These are phyloP conservation scores for Phytophthora sojae DNA, from an alignment of 352 stramenopile genomes.

Conservation along the genomic window DNA sequence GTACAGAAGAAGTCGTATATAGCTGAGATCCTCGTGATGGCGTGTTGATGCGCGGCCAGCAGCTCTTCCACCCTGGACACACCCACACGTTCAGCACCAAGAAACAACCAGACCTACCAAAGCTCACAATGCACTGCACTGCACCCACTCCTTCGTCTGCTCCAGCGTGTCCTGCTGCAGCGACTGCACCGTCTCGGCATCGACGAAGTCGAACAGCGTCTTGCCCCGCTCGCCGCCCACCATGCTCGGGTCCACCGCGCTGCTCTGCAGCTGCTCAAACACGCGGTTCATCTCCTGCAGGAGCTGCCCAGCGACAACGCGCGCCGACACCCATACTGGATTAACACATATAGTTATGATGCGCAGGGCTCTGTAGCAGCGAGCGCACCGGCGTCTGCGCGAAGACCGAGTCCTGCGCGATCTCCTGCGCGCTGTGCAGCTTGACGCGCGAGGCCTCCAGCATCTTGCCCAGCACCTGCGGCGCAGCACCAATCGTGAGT, in stretches of 20 bases:
- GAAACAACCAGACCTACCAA: not conserved
- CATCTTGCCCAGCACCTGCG: conserved; percentile 70
- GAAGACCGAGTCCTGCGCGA: conserved; percentile 63
- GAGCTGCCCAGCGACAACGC: conserved; percentile 42
- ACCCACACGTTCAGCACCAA: not conserved
- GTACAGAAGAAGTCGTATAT: conserved; percentile 76
- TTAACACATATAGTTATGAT: not conserved
- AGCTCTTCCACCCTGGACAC: conserved; percentile 71
- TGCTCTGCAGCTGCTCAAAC: conserved; percentile 69
- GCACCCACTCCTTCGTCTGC: conserved; percentile 70
- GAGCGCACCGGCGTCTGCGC: conserved; percentile 54
- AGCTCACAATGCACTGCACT: not conserved
- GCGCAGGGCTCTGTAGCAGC: not conserved
- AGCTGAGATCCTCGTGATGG: conserved; percentile 59
- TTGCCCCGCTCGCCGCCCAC: conserved; percentile 62
- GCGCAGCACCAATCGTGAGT: not conserved
- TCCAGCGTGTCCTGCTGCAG: conserved; percentile 80
- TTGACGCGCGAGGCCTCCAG: conserved; percentile 68
- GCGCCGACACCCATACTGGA: not conserved
- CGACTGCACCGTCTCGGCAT: conserved; percentile 81
- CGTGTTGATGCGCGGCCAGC: conserved; percentile 63
- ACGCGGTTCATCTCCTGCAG: conserved; percentile 78
- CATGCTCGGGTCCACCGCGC: conserved; percentile 61
- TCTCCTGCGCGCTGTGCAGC: conserved; percentile 58
- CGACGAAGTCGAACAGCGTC: conserved; percentile 88